Evolutionary conservation across 2,329 filamentous ascomycete species (phyloP).

Genomic region (Diaporthe amygdali): DNA sequence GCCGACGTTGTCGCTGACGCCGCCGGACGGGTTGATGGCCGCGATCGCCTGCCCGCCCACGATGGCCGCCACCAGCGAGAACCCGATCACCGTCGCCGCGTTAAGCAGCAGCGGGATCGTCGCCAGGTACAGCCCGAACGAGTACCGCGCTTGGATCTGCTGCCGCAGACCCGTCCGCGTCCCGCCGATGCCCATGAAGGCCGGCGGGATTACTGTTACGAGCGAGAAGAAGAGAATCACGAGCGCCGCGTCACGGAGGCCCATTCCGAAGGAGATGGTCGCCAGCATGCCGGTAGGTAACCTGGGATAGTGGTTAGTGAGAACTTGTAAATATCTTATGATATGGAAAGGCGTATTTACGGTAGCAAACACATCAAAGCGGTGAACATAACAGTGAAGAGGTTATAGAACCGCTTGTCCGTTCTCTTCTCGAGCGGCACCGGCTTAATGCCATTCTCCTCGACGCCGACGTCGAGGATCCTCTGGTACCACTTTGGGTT

Average conservation of each 20-base stretch:
- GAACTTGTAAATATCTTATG: not conserved
- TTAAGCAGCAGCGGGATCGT: constrained; percentile 59
- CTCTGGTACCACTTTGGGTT: constrained; percentile 47
- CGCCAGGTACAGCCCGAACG: constrained; percentile 60
- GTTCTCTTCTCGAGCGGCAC: constrained; percentile 60
- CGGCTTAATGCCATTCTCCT: constrained; percentile 61
- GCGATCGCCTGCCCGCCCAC: constrained; percentile 60
- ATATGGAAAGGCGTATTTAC: constrained; percentile 43
- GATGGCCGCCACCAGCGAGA: constrained; percentile 60
- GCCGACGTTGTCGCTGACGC: constrained; percentile 57
- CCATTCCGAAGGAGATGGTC: constrained; percentile 57
- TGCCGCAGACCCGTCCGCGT: constrained; percentile 64
- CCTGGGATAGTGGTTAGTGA: constrained; percentile 34
- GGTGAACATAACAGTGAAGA: constrained; percentile 67
- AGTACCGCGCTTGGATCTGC: constrained; percentile 65
- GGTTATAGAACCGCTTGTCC: constrained; percentile 56
- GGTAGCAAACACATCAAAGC: constrained; percentile 62
- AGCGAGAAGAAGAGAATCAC: constrained; percentile 65
- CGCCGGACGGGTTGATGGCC: constrained; percentile 47
- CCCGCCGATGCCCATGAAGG: constrained; percentile 60
- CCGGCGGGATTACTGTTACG: constrained; percentile 57
- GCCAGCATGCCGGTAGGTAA: constrained; percentile 65
- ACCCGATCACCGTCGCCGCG: constrained; percentile 62
- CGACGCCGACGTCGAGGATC: constrained; percentile 51
- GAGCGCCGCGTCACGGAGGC: constrained; percentile 59